These are phyloP conservation scores for Quercus berberidifolia DNA, from an alignment of 306 rosid species.

Conservation along the genomic window DNA sequence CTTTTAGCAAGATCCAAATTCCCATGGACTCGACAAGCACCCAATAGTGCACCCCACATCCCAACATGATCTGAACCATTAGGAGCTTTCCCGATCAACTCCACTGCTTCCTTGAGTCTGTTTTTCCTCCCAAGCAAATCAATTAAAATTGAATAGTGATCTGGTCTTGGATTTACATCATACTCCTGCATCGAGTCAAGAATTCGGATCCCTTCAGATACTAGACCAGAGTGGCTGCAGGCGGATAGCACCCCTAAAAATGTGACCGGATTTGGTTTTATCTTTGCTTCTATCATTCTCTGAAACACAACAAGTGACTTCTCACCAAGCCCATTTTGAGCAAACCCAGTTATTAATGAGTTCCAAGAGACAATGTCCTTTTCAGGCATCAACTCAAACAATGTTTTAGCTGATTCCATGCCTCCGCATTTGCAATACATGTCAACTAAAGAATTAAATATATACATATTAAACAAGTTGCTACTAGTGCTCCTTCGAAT, in stretches of 20 bases:
- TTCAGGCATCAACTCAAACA: conserved; percentile 35
- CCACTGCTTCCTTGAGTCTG: conserved; percentile 43
- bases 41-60: conserved; percentile 64
- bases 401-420: conserved; percentile 44
- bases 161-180: conserved; percentile 36
- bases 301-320: conserved; percentile 38
- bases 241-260: conserved; percentile 56
- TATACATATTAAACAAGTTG: conserved; percentile 32
- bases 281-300: conserved; percentile 50
- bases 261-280: conserved; percentile 56
- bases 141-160: conserved; percentile 56
- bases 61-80: conserved; percentile 36
- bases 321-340: conserved; percentile 53
- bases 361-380: conserved; percentile 56
- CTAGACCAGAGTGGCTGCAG: conserved; percentile 58
- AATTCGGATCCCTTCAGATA: conserved; percentile 41
- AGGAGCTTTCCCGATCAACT: conserved; percentile 40
- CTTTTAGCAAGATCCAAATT: conserved; percentile 46
- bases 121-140: conserved; percentile 67
- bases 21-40: conserved; percentile 52
- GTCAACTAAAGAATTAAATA: conserved; percentile 53
- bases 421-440: conserved; percentile 61
- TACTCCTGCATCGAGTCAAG: conserved; percentile 44
- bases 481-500: conserved; percentile 27
- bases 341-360: conserved; percentile 47